phyloP scores from a whole-genome alignment of 2,329 filamentous ascomycete genomes.

The Monilinia fructicola region DNA sequence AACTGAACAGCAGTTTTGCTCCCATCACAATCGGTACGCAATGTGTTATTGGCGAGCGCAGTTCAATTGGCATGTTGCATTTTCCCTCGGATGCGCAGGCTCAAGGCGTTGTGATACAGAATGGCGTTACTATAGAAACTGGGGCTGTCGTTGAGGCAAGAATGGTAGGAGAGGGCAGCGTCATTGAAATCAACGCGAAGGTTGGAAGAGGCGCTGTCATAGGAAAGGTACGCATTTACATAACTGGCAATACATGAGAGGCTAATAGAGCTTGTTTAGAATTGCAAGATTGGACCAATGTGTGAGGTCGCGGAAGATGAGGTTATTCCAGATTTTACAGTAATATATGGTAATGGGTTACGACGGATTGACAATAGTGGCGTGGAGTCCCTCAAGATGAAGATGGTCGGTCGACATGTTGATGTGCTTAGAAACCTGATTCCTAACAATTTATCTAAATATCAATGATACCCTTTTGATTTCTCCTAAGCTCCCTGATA shows the following conservation, averaged over 20 bases:
- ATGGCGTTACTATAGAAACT: slow-evolving; percentile 63
- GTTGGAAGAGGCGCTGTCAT: slow-evolving; percentile 61
- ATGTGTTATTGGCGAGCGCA: slow-evolving; percentile 76
- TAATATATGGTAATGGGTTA: slow-evolving; percentile 65
- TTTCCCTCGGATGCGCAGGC: slow-evolving; percentile 30
- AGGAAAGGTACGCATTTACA: slow-evolving; percentile 54
- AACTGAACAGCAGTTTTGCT: slow-evolving; percentile 74
- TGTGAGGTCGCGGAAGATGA: slow-evolving; percentile 59
- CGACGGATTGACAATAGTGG: slow-evolving; percentile 58
- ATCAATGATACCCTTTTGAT: slow-evolving; percentile 33
- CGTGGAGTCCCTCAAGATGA: slow-evolving; percentile 62
- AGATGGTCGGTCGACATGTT: slow-evolving; percentile 65
- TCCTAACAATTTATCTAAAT: slow-evolving; percentile 52
- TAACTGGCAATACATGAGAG: not conserved
- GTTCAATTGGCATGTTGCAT: slow-evolving; percentile 53
- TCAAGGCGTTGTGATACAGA: slow-evolving; percentile 51
- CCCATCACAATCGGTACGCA: slow-evolving; percentile 78
- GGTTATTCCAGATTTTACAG: slow-evolving; percentile 63
- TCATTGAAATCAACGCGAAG: slow-evolving; percentile 60
- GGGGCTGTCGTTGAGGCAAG: slow-evolving; percentile 58
- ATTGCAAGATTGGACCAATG: slow-evolving; percentile 69
- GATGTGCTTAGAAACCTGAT: slow-evolving; percentile 67
- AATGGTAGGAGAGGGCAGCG: slow-evolving; percentile 52
- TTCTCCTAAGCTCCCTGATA: slow-evolving; percentile 11
- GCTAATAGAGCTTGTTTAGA: slow-evolving; percentile 43